These are phyloP conservation scores for Penicillium samsonianum DNA, from an alignment of 495 filamentous ascomycete genomes.

Conservation along the genomic window DNA sequence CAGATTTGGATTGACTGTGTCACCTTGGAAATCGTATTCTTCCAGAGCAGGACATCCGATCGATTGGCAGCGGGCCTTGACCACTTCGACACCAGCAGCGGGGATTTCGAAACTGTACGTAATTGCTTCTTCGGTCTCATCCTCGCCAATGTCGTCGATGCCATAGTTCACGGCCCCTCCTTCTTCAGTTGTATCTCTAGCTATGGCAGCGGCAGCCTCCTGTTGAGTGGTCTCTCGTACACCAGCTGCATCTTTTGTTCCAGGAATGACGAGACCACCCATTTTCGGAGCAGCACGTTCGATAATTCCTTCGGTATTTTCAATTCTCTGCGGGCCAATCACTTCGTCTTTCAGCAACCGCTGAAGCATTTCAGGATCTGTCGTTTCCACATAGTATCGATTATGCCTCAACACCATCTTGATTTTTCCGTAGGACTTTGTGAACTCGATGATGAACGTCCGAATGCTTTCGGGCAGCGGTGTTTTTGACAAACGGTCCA, in stretches of 20 bases:
- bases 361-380: slow-evolving; percentile 82
- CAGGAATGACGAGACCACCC: slow-evolving; percentile 89
- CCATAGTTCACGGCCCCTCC: slow-evolving; percentile 63
- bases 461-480: slow-evolving; percentile 76
- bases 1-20: slow-evolving; percentile 81
- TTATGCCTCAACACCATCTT: slow-evolving; percentile 94
- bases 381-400: slow-evolving; percentile 88
- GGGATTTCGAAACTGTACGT: slow-evolving; percentile 95
- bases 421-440: slow-evolving; percentile 90
- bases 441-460: slow-evolving; percentile 78
- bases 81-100: slow-evolving; percentile 72
- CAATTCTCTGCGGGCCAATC: slow-evolving; percentile 63
- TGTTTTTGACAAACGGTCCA: slow-evolving; percentile 87
- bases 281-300: slow-evolving; percentile 81
- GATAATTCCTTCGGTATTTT: slow-evolving; percentile 69
- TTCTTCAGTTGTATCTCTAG: slow-evolving; percentile 25
- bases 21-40: slow-evolving; percentile 98
- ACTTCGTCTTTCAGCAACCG: slow-evolving; percentile 72
- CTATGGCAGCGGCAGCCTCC: slow-evolving; percentile 35
- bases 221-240: slow-evolving; percentile 63
- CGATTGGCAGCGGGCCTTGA: slow-evolving; percentile 86
- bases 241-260: slow-evolving; percentile 89
- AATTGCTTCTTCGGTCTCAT: slow-evolving; percentile 77
- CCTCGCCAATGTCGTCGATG: slow-evolving; percentile 78
- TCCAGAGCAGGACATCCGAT: slow-evolving; percentile 86